Conservation (phyloP, 176 grass and related monocot species). For the Saccharum officinarum region DNA sequence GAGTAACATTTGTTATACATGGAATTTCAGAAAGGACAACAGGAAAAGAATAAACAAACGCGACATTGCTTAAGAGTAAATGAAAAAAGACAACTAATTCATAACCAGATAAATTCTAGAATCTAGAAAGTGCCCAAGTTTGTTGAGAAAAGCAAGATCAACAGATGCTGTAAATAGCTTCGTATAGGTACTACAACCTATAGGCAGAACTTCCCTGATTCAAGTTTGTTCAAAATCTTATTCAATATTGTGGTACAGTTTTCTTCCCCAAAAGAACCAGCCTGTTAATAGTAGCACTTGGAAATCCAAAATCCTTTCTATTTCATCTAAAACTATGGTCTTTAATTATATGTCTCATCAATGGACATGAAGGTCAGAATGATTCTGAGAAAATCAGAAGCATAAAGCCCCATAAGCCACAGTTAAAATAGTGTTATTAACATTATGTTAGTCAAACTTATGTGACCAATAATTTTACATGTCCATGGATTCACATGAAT, state of each 20-base stretch:
- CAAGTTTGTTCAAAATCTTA: conserved; percentile 10
- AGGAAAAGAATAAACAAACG: background rate
- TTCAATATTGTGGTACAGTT: background rate
- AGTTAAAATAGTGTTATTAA: background rate
- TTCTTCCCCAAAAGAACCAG: background rate
- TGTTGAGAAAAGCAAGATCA: background rate
- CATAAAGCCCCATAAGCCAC: conserved; percentile 12
- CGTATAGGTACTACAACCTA: background rate
- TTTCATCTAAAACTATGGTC: background rate
- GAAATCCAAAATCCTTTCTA: conserved; percentile 25
- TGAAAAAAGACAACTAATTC: conserved; percentile 18
- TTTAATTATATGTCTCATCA: too few species aligned
- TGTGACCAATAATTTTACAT: background rate
- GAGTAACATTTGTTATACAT: conserved; percentile 28
- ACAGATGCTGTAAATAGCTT: conserved; percentile 1
- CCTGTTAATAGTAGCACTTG: background rate
- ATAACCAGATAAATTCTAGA: conserved; percentile 11
- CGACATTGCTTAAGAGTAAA: background rate
- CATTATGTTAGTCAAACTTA: conserved; percentile 5
- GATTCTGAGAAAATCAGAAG: conserved; percentile 18
- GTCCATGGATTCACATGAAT: conserved; percentile 43
- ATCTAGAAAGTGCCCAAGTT: conserved; percentile 15
- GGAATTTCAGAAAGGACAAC: background rate
- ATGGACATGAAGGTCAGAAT: too few species aligned
- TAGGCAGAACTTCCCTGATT: background rate